These are phyloP conservation scores for Colletotrichum sp. DNA, from an alignment of 2,329 filamentous ascomycete species.

Conservation along the genomic window DNA sequence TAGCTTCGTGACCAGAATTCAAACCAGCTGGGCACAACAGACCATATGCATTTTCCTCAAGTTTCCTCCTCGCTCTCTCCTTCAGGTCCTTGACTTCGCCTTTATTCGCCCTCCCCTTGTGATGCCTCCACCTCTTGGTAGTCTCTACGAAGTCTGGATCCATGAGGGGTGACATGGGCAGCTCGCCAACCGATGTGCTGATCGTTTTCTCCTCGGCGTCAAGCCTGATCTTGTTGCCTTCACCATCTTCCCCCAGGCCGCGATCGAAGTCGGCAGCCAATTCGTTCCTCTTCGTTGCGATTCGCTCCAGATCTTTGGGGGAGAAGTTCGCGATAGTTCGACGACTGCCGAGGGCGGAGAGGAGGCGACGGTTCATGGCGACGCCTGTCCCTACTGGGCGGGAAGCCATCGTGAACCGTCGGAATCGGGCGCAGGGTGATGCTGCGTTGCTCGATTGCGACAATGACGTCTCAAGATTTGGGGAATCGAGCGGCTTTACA, in stretches of 20 bases:
- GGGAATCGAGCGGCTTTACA: neutral
- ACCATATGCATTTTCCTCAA: conserved; percentile 71
- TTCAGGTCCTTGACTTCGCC: conserved; percentile 13
- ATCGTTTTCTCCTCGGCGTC: conserved; percentile 47
- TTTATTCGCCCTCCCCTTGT: conserved; percentile 33
- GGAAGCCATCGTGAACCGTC: neutral
- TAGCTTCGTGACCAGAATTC: neutral
- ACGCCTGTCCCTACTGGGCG: neutral
- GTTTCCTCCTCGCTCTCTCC: conserved; percentile 59
- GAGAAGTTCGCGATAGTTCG: neutral
- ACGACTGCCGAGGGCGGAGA: neutral
- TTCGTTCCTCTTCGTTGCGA: neutral
- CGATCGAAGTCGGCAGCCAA: conserved; percentile 30
- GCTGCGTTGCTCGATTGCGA: neutral
- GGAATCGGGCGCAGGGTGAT: neutral
- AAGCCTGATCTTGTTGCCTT: conserved; percentile 36
- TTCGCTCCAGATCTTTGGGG: neutral
- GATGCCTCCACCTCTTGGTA: conserved; percentile 45
- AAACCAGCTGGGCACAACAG: neutral
- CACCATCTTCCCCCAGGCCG: conserved; percentile 32
- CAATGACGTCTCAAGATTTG: neutral
- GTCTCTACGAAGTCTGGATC: conserved; percentile 54
- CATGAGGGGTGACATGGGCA: conserved; percentile 61
- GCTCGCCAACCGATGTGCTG: conserved; percentile 45
- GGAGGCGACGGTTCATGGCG: neutral